These are phyloP conservation scores for Alternaria panax DNA, from an alignment of 2,329 filamentous ascomycete species.

Conservation along the genomic window DNA sequence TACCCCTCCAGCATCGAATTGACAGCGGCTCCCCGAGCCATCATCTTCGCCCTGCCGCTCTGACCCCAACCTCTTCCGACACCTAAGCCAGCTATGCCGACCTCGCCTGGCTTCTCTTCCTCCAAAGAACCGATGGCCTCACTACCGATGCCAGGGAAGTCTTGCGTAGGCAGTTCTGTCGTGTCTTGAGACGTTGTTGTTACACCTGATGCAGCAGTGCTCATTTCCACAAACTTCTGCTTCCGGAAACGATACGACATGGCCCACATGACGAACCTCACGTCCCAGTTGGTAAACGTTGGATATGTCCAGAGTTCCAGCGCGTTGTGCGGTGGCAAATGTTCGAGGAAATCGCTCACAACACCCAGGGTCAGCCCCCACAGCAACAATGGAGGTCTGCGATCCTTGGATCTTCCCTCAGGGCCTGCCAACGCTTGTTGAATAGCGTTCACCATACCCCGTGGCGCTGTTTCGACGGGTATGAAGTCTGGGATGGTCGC, in stretches of 20 bases:
- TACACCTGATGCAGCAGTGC: constrained; percentile 16
- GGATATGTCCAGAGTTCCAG: constrained; percentile 72
- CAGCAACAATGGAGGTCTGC: constrained; percentile 63
- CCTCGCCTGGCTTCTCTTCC: constrained; percentile 50
- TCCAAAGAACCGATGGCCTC: constrained; percentile 33
- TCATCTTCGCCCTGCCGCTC: constrained; percentile 47
- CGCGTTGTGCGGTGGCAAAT: constrained; percentile 69
- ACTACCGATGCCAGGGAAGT: constrained; percentile 31
- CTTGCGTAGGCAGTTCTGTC: constrained; percentile 32
- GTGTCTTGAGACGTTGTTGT: constrained; percentile 12
- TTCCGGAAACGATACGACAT: constrained; percentile 64
- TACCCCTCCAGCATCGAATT: constrained; percentile 61
- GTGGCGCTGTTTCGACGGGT: constrained; percentile 27
- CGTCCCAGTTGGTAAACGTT: constrained; percentile 70
- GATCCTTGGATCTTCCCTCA: constrained; percentile 41
- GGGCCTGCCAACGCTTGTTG: constrained; percentile 27
- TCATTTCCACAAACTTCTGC: constrained; percentile 45
- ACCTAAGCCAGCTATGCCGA: constrained; percentile 55
- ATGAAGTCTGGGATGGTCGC: constrained; percentile 61
- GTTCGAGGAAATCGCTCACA: constrained; percentile 71
- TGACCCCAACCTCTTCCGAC: constrained; percentile 52
- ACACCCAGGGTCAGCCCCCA: constrained; percentile 75
- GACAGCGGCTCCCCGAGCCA: constrained; percentile 52
- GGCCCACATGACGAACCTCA: constrained; percentile 66
- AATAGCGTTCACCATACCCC: constrained; percentile 17